These are phyloP conservation scores for Russula earlei DNA, from an alignment of 768 basidiomycete genomes.

Conservation along the genomic window DNA sequence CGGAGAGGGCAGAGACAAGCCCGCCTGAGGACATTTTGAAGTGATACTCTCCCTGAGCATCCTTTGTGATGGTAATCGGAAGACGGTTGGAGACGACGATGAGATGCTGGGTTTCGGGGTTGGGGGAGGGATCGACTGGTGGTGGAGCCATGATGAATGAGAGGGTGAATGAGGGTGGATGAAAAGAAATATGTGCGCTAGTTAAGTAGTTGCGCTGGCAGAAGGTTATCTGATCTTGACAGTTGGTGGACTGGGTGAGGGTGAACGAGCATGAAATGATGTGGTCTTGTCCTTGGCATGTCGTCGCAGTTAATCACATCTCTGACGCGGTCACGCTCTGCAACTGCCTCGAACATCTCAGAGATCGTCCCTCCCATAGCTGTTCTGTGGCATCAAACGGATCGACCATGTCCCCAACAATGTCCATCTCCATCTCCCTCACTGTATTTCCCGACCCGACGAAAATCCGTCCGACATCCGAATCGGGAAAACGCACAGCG, in stretches of 20 bases:
- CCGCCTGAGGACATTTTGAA: conserved; percentile 99
- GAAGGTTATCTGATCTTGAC: conserved; percentile 3
- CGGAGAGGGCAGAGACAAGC: conserved; percentile 91
- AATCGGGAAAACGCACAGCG: conserved; percentile 3
- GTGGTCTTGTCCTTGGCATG: neutral
- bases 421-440: neutral
- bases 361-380: neutral
- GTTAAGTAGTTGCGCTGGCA: conserved; percentile 14
- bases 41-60: conserved; percentile 86
- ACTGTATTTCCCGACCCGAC: neutral
- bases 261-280: neutral
- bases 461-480: conserved; percentile 1
- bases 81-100: conserved; percentile 95
- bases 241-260: neutral
- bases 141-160: conserved; percentile 1
- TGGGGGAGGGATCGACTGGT: neutral
- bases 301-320: neutral
- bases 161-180: neutral
- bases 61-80: conserved; percentile 92
- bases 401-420: neutral
- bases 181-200: neutral
- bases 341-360: neutral
- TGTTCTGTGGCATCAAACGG: no score
- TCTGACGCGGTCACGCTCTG: neutral
- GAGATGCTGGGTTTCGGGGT: conserved; percentile 44